Evolutionary conservation across 176 grass and related monocot species (phyloP).

Genomic region (Elymus sibiricus): DNA sequence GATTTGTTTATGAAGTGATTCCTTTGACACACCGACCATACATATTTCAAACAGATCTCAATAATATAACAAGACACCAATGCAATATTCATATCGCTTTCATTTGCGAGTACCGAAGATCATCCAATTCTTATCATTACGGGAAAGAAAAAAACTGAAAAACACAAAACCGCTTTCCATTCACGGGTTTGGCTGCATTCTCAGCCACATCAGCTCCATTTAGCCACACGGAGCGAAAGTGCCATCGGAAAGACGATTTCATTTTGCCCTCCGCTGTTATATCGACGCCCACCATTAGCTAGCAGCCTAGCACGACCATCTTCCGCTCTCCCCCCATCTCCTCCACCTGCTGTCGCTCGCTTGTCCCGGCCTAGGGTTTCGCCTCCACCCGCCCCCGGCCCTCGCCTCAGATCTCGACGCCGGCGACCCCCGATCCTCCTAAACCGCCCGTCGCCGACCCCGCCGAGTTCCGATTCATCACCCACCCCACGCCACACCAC

Average conservation of each 20-base stretch:
- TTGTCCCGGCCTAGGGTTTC: conserved; percentile 42
- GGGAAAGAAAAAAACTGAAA: neutral
- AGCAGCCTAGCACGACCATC: conserved; percentile 21
- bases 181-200: conserved; percentile 5
- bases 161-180: neutral
- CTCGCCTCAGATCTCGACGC: conserved; percentile 33
- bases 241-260: conserved; percentile 46
- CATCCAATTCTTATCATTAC: neutral
- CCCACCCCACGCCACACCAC: neutral
- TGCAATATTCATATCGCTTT: neutral
- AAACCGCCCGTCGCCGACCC: neutral
- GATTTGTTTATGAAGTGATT: too few relatives aligned
- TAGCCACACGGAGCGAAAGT: conserved; percentile 25
- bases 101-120: neutral
- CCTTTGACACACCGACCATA: too few relatives aligned
- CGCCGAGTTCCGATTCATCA: conserved; percentile 24
- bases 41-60: neutral
- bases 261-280: conserved; percentile 50
- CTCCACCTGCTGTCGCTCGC: conserved; percentile 13
- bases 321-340: conserved; percentile 15
- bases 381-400: neutral
- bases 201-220: neutral
- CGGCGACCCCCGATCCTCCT: conserved; percentile 33
- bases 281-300: conserved; percentile 42
- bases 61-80: neutral